A percentile compares a stretch with the other conserved stretches of the same genome.
Evolutionary conservation across 2,329 filamentous ascomycete genomes (phyloP).

Genomic region (Sarocladiaceae sp.): DNA sequence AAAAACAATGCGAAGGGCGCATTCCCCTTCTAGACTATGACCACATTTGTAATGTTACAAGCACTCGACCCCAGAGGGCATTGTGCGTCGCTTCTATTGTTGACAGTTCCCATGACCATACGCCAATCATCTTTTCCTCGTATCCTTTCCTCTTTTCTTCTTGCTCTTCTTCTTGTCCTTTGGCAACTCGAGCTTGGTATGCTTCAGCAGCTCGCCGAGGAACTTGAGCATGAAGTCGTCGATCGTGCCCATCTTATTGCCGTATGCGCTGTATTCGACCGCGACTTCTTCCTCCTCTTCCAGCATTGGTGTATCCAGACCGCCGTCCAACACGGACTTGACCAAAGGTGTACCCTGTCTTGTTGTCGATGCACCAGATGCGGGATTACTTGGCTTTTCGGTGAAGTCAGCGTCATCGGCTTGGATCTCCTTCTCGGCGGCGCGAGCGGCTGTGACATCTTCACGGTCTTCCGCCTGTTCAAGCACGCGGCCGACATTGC

Average conservation of each 20-base stretch:
- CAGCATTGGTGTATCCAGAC: constrained; percentile 27
- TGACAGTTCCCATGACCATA: not conserved
- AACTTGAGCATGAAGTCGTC: constrained; percentile 72
- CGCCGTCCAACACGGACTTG: constrained; percentile 28
- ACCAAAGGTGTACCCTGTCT: constrained; percentile 47
- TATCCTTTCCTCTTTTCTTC: constrained; percentile 52
- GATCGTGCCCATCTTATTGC: constrained; percentile 54
- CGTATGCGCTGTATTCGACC: constrained; percentile 56
- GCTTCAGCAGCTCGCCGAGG: constrained; percentile 59
- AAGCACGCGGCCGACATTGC: constrained; percentile 65
- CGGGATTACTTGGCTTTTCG: constrained; percentile 49
- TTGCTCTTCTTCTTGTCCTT: constrained; percentile 62
- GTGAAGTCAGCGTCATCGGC: constrained; percentile 83
- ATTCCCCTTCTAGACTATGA: not conserved
- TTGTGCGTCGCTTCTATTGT: not conserved
- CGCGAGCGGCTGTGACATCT: constrained; percentile 81
- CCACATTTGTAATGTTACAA: not conserved
- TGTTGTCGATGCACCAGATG: constrained; percentile 46
- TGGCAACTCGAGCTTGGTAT: constrained; percentile 57
- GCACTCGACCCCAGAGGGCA: not conserved
- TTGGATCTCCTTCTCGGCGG: constrained; percentile 84
- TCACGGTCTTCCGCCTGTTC: constrained; percentile 91
- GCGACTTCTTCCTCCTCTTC: constrained; percentile 29
- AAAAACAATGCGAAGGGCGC: not conserved
- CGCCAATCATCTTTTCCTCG: constrained; percentile 38